Conservation (phyloP, 495 filamentous ascomycete genomes). For the Neurospora sp. region DNA sequence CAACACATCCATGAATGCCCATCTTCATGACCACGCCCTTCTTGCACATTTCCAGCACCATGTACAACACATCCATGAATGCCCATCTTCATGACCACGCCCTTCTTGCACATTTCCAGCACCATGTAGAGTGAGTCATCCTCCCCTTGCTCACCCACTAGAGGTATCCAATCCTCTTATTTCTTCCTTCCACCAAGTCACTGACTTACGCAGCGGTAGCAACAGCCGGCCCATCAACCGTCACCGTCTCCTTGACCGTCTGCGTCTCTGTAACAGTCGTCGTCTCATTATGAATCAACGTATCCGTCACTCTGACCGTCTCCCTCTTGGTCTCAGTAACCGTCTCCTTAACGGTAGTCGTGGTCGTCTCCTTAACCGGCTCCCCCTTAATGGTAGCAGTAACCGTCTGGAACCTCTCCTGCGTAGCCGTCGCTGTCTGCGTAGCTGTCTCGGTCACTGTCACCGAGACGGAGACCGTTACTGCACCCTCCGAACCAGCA, state of each 20-base stretch:
- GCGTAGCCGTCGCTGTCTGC: background rate
- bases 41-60: no score
- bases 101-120: no score
- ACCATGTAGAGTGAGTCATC: no score
- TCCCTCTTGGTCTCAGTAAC: background rate
- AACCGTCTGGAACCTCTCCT: background rate
- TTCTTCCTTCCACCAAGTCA: background rate
- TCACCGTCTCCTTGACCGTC: background rate
- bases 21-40: no score
- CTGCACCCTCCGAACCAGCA: background rate
- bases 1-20: no score
- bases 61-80: no score
- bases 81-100: no score
- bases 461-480: background rate
- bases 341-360: background rate
- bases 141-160: background rate
- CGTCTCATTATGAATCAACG: background rate
- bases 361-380: background rate
- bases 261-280: background rate
- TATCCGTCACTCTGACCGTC: background rate
- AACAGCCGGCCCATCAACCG: background rate
- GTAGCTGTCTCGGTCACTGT: background rate
- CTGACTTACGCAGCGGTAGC: background rate
- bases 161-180: no score
- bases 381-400: background rate